phyloP scores from a whole-genome alignment of 345 rosid species.

The Odontarrhena argentea region DNA sequence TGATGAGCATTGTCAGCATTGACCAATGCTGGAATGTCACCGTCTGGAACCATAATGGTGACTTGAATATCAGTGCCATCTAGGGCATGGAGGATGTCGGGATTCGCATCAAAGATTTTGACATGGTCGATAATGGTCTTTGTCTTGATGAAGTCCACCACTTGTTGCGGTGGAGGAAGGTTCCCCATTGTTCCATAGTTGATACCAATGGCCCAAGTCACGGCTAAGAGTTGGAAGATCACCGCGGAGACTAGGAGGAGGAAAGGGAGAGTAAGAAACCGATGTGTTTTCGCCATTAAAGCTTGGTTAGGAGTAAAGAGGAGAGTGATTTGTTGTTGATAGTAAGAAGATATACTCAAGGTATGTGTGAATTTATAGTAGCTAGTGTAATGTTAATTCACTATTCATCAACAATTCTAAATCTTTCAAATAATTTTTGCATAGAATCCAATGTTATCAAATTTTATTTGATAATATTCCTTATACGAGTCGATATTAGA shows the following conservation, averaged over 20 bases:
- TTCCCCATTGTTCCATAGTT: conserved; percentile 73
- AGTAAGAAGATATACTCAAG: not conserved
- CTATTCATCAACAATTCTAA: not conserved
- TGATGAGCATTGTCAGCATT: conserved; percentile 39
- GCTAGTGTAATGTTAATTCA: not conserved
- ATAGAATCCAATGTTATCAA: not conserved
- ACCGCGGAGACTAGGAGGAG: conserved; percentile 36
- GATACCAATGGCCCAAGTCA: conserved; percentile 53
- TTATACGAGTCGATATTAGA: not conserved
- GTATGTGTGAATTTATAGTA: conserved; percentile 14
- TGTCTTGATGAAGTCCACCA: conserved; percentile 64
- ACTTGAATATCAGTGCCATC: conserved; percentile 51
- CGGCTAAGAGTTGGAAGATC: conserved; percentile 47
- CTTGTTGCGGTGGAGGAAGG: conserved; percentile 64
- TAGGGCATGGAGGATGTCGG: conserved; percentile 61
- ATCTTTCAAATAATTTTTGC: not conserved
- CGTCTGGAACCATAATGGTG: conserved; percentile 53
- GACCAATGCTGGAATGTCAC: conserved; percentile 49
- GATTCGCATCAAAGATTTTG: conserved; percentile 64
- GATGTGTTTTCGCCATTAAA: not conserved
- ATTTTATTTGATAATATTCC: not conserved
- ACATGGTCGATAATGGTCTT: conserved; percentile 56
- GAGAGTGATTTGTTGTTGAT: conserved; percentile 3
- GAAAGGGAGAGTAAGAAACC: not conserved
- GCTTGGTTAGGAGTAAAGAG: no score